Evolutionary conservation across 805 yeast genomes (phyloP), one percentile per base, ranked within the genome.

Genomic region (Candida sphagnicola): DNA sequence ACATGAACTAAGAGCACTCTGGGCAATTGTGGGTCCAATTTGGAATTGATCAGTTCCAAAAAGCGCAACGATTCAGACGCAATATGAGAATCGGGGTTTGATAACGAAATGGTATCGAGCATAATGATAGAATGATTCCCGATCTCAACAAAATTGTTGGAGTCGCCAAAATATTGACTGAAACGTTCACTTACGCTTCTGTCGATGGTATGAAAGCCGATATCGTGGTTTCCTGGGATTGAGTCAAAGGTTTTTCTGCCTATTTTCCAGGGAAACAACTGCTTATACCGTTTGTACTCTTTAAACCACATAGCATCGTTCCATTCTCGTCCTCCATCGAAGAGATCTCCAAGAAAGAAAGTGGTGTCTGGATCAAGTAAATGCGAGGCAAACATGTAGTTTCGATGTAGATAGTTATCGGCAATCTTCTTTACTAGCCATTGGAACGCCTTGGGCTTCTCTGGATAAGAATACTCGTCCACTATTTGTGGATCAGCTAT

Each of bases 311-410:
- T 54, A 16, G 71, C 66, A 24, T 72, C 72, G 28, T 75, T 77
- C 91, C 95, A 89, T 39, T 82, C 82, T 41, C 99, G 71, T 0
- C 98, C 98, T 10, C 97, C 97, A 61, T 93, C 99, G 56, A 91
- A 85, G 49, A 91, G 60, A 57, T 93, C 99, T 2, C 99, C 99
- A 18, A 93, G 62, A 55, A 88, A 91, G 4, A 91, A 61, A 4
- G 80, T 78, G 1, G 84, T 67, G 51, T 89, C 84, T 0, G 98
- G 96, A 25, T 78, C 76, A 38, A 93, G 68, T 2, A 62, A 46
- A 5, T 62, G 46, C 44, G 83, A 82, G 28, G 82, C 61, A 42
- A 67, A 66, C 49, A 75, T 73, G 72, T 86, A 79, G 57, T 91
- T 89, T 38, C 89, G 72, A 45, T 77, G 81, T 49, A 88, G 80